Base-by-base conservation (phyloP, 495 filamentous ascomycete species). In the Penicillium verhagenii region DNA sequence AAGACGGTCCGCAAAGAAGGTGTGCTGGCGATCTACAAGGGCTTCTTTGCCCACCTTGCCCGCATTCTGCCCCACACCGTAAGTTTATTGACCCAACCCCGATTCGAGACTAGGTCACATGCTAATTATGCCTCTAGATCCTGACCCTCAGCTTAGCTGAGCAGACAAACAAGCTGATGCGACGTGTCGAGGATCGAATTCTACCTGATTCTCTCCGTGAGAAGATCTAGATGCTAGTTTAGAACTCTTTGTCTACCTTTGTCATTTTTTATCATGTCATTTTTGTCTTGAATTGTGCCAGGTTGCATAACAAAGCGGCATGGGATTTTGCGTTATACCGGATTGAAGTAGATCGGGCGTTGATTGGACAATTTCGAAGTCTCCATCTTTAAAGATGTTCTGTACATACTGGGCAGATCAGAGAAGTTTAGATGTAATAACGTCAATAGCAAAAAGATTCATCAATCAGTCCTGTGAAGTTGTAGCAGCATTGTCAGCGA, bases 1-100 rank as follows among this genome's bases (percentile, higher is more conserved):
- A 91, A 96, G 76, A 99, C 94, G 0, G 79, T 99, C 60, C 83
- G 83, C 65, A 96, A 91, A 0, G 94, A 99, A 68, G 94, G 94
- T 20, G 59, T 96, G 23, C 69, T 97, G 25, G 94, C 94, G 52
- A 93, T 99, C 45, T 99, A 99, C 76, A 99, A 99, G 77, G 94
- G 94, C 53, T 96, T 90, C 77, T 86, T 96, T 60, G 95, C 94
- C 18, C 94, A 99, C 75, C 72, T 99, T 49, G 91, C 95, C 19
- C 79, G 94, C 55, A 97, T 99, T 52, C 74, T 97, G 50, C 94
- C 94, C 24, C 94, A 99, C 66, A 99, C 94, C 18, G 84, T 87
- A 65, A 66, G 78, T 70, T 43, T 53, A 53, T 5, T 16, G n/a
- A n/a, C n/a, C 29, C 35, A 16, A 8, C 44, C n/a, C 23, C 14